These are phyloP conservation scores for Fusarium sp. DNA, from an alignment of 2,329 filamentous ascomycete species.

Conservation along the genomic window DNA sequence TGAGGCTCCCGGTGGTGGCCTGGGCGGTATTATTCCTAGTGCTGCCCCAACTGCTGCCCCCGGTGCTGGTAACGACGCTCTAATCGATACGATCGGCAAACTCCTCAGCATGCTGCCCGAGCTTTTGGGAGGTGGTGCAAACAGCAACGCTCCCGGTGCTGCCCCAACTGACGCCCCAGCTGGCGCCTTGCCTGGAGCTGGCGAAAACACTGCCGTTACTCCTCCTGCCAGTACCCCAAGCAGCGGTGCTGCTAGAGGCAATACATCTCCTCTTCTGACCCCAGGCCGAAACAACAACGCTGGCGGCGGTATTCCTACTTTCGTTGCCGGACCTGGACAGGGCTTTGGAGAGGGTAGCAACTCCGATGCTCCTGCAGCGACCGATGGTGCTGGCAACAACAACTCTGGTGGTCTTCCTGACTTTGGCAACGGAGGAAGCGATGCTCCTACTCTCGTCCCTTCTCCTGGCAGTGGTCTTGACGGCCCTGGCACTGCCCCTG, in stretches of 20 bases:
- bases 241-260: neutral
- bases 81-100: neutral
- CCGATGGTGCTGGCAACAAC: neutral
- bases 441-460: slow-evolving; percentile 24
- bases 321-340: slow-evolving; percentile 20
- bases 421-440: slow-evolving; percentile 16
- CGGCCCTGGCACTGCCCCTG: slow-evolving; percentile 22
- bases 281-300: slow-evolving; percentile 17
- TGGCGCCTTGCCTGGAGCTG: slow-evolving; percentile 8
- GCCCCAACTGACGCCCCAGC: slow-evolving; percentile 1
- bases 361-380: neutral
- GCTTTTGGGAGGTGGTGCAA: slow-evolving; percentile 14
- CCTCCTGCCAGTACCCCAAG: slow-evolving; percentile 9
- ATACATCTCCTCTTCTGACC: slow-evolving; percentile 1
- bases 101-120: slow-evolving; percentile 1
- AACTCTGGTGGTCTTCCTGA: slow-evolving; percentile 1
- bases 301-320: slow-evolving; percentile 12
- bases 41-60: neutral
- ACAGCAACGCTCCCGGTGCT: slow-evolving; percentile 1
- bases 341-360: slow-evolving; percentile 16
- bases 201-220: neutral
- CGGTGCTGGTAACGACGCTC: neutral
- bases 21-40: neutral
- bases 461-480: slow-evolving; percentile 25
- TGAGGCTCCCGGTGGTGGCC: neutral